A percentile compares a stretch with the other conserved stretches of the same genome.
These are phyloP conservation scores for Leishmania arabica DNA, from an alignment of 208 protist genomes.

Conservation along the genomic window DNA sequence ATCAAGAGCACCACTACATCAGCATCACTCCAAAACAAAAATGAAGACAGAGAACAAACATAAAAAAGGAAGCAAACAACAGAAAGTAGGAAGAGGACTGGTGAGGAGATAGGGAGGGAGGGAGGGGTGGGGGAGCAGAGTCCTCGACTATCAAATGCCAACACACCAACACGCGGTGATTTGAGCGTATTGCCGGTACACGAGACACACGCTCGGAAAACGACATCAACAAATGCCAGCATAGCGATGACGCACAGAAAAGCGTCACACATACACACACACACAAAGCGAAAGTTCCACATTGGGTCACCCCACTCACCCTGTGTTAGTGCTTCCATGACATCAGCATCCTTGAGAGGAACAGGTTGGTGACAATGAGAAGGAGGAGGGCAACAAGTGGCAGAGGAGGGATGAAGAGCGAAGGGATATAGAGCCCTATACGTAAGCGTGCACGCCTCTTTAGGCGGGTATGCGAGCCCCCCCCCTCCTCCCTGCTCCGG, in stretches of 20 bases:
- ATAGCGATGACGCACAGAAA: not conserved
- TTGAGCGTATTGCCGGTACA: not conserved
- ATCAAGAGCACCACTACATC: too few relatives aligned
- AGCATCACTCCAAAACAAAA: not conserved
- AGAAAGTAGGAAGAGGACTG: not conserved
- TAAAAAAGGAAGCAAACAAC: not conserved
- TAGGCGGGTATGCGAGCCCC: too few relatives aligned
- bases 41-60: not conserved
- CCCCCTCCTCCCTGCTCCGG: not conserved
- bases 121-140: not conserved
- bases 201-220: not conserved
- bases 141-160: not conserved
- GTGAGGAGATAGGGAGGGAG: not conserved
- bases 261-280: not conserved
- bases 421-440: too few relatives aligned
- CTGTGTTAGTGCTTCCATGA: not conserved
- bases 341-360: not conserved
- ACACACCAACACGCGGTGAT: not conserved
- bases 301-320: not conserved
- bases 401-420: not conserved
- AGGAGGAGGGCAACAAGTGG: not conserved
- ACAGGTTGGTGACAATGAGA: not conserved
- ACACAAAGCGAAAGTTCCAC: not conserved
- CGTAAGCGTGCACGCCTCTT: not conserved
- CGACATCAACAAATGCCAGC: not conserved